phyloP scores from a whole-genome alignment of 2,329 filamentous ascomycete species.

The Chaetomiaceae sp. region DNA sequence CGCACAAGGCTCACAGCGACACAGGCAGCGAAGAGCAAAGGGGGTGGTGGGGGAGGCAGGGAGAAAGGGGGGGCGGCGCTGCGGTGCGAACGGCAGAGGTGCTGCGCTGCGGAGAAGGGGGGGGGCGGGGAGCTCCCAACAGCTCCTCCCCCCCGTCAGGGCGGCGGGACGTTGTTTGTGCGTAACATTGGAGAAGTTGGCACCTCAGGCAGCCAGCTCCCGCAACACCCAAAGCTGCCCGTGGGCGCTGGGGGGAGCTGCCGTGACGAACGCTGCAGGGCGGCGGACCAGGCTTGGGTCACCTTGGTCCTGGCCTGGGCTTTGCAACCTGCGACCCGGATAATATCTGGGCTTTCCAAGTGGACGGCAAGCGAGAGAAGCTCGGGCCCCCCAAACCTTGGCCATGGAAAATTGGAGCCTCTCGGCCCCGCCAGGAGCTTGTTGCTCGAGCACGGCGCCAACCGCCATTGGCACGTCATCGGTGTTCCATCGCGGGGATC shows the following conservation, averaged over 20 bases:
- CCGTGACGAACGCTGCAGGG: not conserved
- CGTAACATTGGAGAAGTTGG: conserved; percentile 5
- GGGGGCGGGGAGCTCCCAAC: conserved; percentile 23
- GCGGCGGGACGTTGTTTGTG: conserved; percentile 4
- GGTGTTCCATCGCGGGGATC: too few species aligned
- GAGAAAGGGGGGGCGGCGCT: conserved; percentile 7
- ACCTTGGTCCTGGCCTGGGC: not conserved
- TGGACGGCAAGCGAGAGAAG: conserved; percentile 16
- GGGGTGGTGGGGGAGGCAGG: conserved; percentile 6
- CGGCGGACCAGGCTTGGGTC: too few species aligned
- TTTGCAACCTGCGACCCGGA: not conserved
- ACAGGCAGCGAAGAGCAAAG: conserved; percentile 13
- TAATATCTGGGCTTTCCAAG: conserved; percentile 8
- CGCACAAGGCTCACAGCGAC: not conserved
- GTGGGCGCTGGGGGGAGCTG: not conserved
- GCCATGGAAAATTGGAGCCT: not conserved
- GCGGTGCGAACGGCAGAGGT: conserved; percentile 13
- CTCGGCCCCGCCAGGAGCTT: not conserved
- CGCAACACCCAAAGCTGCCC: too few species aligned
- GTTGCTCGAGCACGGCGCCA: not conserved
- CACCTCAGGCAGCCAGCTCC: not conserved
- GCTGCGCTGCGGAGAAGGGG: conserved; percentile 16
- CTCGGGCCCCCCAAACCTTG: conserved; percentile 12
- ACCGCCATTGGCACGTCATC: not conserved
- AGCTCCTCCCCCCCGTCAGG: conserved; percentile 7